A percentile compares a stretch with the other conserved stretches of the same genome.
Evolutionary conservation across 163 green algal genomes (phyloP).

Genomic region (Chlamydomonas reinhardtii): DNA sequence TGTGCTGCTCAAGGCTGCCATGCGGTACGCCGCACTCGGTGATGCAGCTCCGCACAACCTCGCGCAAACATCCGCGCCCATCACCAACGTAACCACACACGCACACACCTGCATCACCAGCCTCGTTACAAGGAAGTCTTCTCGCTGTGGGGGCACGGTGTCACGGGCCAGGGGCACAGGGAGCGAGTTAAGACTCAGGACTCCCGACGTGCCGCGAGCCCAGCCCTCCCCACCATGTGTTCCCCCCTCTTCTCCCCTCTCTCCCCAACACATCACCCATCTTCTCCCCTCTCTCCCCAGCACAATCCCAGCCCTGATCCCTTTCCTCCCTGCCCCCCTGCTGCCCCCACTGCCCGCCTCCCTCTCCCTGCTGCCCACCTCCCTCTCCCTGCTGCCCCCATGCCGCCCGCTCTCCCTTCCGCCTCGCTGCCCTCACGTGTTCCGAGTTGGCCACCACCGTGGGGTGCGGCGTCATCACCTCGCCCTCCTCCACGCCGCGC

Average conservation of each 20-base stretch:
- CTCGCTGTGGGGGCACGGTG: slow-evolving; percentile 44
- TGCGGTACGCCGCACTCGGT: no score
- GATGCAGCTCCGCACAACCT: no score
- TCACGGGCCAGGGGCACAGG: no score
- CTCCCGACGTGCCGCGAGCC: no score
- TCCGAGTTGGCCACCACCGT: slow-evolving; percentile 65
- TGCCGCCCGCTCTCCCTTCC: background rate
- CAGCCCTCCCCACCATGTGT: no score
- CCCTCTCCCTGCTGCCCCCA: background rate
- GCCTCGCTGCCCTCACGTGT: slow-evolving; percentile 21
- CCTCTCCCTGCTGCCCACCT: background rate
- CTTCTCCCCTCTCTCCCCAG: no score
- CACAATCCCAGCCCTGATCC: no score
- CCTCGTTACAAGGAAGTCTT: slow-evolving; percentile 67
- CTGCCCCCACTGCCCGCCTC: background rate
- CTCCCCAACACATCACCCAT: no score
- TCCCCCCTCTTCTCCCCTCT: no score
- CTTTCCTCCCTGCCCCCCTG: no score
- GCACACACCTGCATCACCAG: slow-evolving; percentile 61
- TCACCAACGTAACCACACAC: background rate
- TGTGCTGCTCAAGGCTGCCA: no score
- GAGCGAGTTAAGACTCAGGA: background rate
- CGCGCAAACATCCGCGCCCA: no score
- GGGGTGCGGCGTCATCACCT: slow-evolving; percentile 65
- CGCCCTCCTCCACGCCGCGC: slow-evolving; percentile 83